Evolutionary conservation across 2,329 filamentous ascomycete species (phyloP).

Genomic region (Colletotrichum siamense): DNA sequence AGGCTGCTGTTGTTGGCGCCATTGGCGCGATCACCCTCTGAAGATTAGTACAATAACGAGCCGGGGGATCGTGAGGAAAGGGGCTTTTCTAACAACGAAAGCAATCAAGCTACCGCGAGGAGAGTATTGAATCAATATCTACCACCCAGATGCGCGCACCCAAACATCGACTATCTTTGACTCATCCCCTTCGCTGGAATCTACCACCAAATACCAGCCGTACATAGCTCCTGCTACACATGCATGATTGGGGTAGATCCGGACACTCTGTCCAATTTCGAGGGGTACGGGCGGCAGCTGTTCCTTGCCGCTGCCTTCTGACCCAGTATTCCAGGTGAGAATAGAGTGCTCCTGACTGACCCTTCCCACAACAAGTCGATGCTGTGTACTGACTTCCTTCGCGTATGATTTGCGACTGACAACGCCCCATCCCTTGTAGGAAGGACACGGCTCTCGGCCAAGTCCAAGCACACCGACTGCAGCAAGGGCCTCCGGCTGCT

Average conservation of each 20-base stretch:
- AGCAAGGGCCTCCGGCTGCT: conserved; percentile 56
- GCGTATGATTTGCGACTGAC: conserved; percentile 43
- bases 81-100: no score
- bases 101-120: no score
- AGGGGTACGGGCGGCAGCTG: conserved; percentile 39
- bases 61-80: no score
- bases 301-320: conserved; percentile 30
- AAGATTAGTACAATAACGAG: no score
- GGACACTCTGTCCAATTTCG: conserved; percentile 39
- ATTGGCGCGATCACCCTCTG: no score
- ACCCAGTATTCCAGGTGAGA: conserved; percentile 51
- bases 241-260: conserved; percentile 67
- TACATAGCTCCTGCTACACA: conserved; percentile 66
- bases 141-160: neutral
- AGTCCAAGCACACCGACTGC: conserved; percentile 64
- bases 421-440: conserved; percentile 66
- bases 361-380: conserved; percentile 58
- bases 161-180: neutral
- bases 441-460: conserved; percentile 65
- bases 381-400: neutral
- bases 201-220: conserved; percentile 62
- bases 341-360: conserved; percentile 73
- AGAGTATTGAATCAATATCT: no score
- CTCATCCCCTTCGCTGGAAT: conserved; percentile 29
- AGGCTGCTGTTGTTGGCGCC: no score